Percentiles rank a stretch among this genome's conserved stretches.
phyloP scores from a whole-genome alignment of 345 rosid species.

The Chamaenerion angustifolium region DNA sequence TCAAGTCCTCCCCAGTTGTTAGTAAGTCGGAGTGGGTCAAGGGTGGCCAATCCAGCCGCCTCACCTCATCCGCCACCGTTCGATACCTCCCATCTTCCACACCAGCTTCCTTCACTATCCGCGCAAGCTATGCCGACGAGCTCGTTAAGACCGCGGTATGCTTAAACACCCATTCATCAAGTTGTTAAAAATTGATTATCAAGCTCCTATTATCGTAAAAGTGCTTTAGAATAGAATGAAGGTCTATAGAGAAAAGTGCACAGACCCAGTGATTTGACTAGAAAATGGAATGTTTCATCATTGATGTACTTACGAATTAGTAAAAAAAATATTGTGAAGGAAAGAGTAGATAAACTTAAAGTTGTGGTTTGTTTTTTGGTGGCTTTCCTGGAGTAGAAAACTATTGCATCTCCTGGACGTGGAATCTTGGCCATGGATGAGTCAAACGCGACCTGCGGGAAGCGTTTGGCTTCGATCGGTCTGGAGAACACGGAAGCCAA shows the following conservation, averaged over 20 bases:
- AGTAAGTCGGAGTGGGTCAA: conserved; percentile 18
- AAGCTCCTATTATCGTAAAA: neutral
- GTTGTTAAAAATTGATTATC: no score
- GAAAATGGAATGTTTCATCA: no score
- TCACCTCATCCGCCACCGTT: conserved; percentile 7
- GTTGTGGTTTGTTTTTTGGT: no score
- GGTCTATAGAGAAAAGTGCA: no score
- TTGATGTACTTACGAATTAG: no score
- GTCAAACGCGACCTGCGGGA: conserved; percentile 24
- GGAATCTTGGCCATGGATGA: conserved; percentile 30
- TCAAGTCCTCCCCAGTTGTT: conserved; percentile 11
- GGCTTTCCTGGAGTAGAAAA: no score
- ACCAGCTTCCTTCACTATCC: conserved; percentile 9
- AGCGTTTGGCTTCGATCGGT: conserved; percentile 26
- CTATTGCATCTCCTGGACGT: conserved; percentile 25
- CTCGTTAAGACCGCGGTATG: conserved; percentile 23
- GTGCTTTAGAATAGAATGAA: no score
- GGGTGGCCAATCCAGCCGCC: conserved; percentile 10
- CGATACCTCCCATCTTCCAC: conserved; percentile 8
- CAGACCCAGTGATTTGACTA: no score
- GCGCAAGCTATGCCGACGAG: conserved; percentile 19
- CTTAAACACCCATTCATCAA: no score
- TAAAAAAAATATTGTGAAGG: no score
- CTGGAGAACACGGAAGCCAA: conserved; percentile 28
- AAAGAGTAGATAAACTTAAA: no score